Percentiles rank a stretch among this genome's conserved stretches.
Conservation (phyloP, 1,139 yeast genomes). For the Hansenula anomala region DNA sequence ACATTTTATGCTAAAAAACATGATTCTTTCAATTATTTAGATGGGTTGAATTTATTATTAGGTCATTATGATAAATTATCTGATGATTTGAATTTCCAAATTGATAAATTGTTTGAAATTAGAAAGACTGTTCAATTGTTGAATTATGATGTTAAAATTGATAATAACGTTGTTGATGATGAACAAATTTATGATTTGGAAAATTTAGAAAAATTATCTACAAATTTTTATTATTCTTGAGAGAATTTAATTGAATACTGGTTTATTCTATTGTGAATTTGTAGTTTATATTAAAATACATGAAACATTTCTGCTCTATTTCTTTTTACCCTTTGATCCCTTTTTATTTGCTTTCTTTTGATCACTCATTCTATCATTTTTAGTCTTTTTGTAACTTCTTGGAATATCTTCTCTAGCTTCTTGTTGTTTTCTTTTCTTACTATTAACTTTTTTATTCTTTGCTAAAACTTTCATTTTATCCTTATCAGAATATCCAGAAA, state of each 20-base stretch:
- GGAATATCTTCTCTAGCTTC: slow-evolving; percentile 39
- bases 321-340: slow-evolving; percentile 25
- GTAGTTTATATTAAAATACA: slow-evolving; percentile 1
- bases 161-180: slow-evolving; percentile 14
- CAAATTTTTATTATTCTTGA: slow-evolving; percentile 38
- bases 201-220: slow-evolving; percentile 36
- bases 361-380: slow-evolving; percentile 50
- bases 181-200: slow-evolving; percentile 36
- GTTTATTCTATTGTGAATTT: neutral
- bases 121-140: slow-evolving; percentile 65
- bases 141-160: slow-evolving; percentile 28
- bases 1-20: slow-evolving; percentile 69
- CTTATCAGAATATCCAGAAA: slow-evolving; percentile 9
- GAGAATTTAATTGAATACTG: neutral
- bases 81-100: slow-evolving; percentile 53
- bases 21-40: slow-evolving; percentile 71
- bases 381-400: slow-evolving; percentile 68
- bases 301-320: too few species aligned
- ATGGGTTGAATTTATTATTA: slow-evolving; percentile 65
- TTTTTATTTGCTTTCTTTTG: slow-evolving; percentile 38
- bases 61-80: slow-evolving; percentile 39
- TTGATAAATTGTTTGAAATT: slow-evolving; percentile 51
- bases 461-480: slow-evolving; percentile 19
- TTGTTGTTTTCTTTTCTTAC: slow-evolving; percentile 55
- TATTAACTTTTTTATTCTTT: slow-evolving; percentile 40